Percentiles rank a stretch among this genome's conserved stretches.
Conservation (phyloP, 371 early-diverging fungal genomes). For the Actinomortierella ambigua region DNA sequence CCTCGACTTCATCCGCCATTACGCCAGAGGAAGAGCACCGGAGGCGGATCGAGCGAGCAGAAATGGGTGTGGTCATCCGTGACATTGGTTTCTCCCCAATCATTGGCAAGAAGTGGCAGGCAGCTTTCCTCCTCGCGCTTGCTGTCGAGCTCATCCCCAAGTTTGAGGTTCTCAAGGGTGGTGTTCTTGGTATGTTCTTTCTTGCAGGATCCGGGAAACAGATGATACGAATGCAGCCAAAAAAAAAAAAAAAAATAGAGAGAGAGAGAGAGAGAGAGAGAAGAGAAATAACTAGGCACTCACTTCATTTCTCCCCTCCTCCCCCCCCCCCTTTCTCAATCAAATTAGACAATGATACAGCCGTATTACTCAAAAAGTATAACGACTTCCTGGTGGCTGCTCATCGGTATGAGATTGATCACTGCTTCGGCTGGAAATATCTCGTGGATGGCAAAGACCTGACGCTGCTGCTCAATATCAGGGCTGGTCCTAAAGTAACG, state of each 20-base stretch:
- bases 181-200: slow-evolving; percentile 16
- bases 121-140: slow-evolving; percentile 63
- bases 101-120: slow-evolving; percentile 61
- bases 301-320: no score
- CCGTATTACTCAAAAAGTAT: slow-evolving; percentile 21
- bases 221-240: no score
- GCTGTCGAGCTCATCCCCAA: slow-evolving; percentile 56
- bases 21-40: slow-evolving; percentile 24
- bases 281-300: no score
- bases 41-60: slow-evolving; percentile 12
- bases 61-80: slow-evolving; percentile 59
- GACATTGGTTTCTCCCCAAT: slow-evolving; percentile 45
- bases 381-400: slow-evolving; percentile 20
- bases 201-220: not conserved
- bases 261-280: no score
- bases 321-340: not conserved
- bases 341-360: slow-evolving; percentile 20
- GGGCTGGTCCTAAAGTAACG: slow-evolving; percentile 29
- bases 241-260: no score
- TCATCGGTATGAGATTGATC: slow-evolving; percentile 15
- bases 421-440: slow-evolving; percentile 23
- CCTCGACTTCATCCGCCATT: no score
- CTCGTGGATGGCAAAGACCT: slow-evolving; percentile 37
- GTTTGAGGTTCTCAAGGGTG: slow-evolving; percentile 8
- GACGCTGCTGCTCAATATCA: slow-evolving; percentile 12